A percentile compares a stretch with the other conserved stretches of the same genome.
Evolutionary conservation across 1,284 basidiomycete genomes (phyloP).

Genomic region (Apiotrichum domesticum): DNA sequence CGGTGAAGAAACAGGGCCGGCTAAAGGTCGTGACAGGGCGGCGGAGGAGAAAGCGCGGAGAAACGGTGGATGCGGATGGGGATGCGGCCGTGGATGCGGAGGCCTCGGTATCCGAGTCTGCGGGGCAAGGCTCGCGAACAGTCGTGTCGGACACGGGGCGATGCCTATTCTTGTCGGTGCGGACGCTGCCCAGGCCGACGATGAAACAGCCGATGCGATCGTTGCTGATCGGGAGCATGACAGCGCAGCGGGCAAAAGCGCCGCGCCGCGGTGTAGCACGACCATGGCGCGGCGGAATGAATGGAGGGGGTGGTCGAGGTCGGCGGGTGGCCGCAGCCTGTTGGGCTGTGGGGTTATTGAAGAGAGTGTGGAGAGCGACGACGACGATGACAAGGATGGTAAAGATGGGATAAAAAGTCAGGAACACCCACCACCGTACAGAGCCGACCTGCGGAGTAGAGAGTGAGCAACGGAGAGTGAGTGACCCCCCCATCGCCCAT

Average conservation of each 20-base stretch:
- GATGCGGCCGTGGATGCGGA: too few species aligned
- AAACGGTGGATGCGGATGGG: neutral
- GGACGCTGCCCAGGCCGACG: neutral
- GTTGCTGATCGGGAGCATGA: neutral
- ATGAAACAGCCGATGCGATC: neutral
- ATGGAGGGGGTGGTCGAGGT: neutral
- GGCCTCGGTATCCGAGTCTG: neutral
- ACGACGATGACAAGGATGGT: too few species aligned
- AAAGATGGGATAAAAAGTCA: too few species aligned
- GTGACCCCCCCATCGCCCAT: too few species aligned
- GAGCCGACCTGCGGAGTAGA: too few species aligned
- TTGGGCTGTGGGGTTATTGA: neutral
- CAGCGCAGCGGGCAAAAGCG: conserved; percentile 2
- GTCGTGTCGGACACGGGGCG: too few species aligned
- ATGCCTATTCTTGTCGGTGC: too few species aligned
- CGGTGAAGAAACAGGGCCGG: neutral
- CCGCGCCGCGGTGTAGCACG: conserved; percentile 10
- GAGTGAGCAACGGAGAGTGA: too few species aligned
- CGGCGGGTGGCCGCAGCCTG: neutral
- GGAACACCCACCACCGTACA: too few species aligned
- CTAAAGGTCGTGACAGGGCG: neutral
- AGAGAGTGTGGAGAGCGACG: too few species aligned
- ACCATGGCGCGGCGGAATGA: conserved; percentile 13
- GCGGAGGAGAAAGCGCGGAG: conserved; percentile 3
- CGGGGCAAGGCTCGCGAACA: too few species aligned